phyloP scores from a whole-genome alignment of 2,329 filamentous ascomycete genomes.

The Beauveria bassiana region DNA sequence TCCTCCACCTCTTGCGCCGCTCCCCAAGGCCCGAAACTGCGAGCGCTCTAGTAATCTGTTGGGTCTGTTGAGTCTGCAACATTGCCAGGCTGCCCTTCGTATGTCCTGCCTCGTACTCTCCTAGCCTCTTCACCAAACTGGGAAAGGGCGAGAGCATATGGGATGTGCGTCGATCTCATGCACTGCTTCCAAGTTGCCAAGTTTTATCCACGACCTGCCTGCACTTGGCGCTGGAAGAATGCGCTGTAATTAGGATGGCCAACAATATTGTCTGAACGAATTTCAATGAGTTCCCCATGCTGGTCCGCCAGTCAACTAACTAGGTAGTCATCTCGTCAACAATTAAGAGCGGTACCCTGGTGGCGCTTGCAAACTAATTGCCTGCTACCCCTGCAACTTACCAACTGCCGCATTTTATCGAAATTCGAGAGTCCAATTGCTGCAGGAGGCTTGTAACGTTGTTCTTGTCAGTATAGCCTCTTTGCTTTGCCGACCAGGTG shows the following conservation, averaged over 20 bases:
- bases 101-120: neutral
- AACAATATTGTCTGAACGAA: neutral
- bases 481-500: neutral
- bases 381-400: neutral
- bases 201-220: neutral
- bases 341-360: neutral
- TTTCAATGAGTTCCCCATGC: neutral
- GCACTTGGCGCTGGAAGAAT: neutral
- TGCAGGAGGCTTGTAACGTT: neutral
- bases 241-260: neutral
- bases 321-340: too few species aligned
- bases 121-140: neutral
- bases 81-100: neutral
- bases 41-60: too few species aligned
- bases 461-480: neutral
- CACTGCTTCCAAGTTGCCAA: neutral
- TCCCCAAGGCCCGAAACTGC: too few species aligned
- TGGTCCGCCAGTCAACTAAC: neutral
- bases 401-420: constrained; percentile 4
- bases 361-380: neutral
- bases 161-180: neutral
- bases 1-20: too few species aligned
- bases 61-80: neutral
- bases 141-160: neutral
- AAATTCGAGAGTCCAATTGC: neutral